Evolutionary conservation across 1,139 yeast species (phyloP).

Genomic region (Debaryomycetaceae sp.): DNA sequence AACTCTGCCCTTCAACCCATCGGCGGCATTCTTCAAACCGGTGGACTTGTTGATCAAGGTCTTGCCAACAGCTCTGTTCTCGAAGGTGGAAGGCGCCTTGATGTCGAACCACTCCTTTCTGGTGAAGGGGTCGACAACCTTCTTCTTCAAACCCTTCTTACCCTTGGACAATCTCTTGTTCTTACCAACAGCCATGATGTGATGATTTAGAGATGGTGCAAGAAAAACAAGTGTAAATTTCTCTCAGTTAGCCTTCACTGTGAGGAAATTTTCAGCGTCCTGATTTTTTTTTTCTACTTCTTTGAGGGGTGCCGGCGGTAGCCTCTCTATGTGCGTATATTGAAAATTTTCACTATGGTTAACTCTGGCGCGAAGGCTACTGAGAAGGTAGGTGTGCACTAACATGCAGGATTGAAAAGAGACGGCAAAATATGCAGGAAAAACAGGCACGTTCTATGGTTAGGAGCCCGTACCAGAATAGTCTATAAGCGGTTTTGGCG

Average conservation of each 20-base stretch:
- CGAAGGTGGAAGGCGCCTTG: constrained; percentile 50
- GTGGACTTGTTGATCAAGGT: constrained; percentile 49
- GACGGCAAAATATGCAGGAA: too few relatives aligned
- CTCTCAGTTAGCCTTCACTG: background rate
- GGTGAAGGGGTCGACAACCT: constrained; percentile 50
- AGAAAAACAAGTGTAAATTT: background rate
- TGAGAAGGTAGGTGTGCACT: too few relatives aligned
- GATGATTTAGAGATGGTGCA: constrained; percentile 1
- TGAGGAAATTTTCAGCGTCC: constrained; percentile 3
- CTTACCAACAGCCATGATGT: constrained; percentile 49
- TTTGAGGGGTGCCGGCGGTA: too few relatives aligned
- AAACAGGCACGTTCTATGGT: too few relatives aligned
- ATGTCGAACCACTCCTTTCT: constrained; percentile 51
- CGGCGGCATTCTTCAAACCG: constrained; percentile 51
- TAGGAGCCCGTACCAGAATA: too few relatives aligned
- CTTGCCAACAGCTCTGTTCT: constrained; percentile 50
- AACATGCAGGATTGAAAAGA: too few relatives aligned
- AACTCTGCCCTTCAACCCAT: constrained; percentile 51
- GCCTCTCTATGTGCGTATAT: too few relatives aligned
- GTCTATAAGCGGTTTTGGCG: too few relatives aligned
- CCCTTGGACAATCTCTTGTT: constrained; percentile 53
- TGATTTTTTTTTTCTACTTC: too few relatives aligned
- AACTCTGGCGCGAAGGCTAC: too few relatives aligned
- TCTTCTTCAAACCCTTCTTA: constrained; percentile 50
- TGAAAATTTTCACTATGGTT: too few relatives aligned